Evolutionary conservation across 441 rosid genomes (phyloP).

Genomic region (Breynia disticha): DNA sequence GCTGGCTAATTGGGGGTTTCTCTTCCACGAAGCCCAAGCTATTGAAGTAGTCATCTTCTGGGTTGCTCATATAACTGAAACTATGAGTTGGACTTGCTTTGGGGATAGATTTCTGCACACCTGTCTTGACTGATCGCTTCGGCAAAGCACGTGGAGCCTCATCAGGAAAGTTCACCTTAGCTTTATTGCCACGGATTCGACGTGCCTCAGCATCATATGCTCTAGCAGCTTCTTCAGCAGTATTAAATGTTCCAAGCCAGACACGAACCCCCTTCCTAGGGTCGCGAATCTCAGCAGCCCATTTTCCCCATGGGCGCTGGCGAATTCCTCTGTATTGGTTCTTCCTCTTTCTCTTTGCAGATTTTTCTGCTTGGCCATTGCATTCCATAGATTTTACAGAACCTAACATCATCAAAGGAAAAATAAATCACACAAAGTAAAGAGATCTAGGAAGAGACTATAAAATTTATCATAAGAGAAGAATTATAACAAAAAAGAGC

Average conservation of each 20-base stretch:
- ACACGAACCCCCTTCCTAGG: slow-evolving; percentile 87
- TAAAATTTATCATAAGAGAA: no score
- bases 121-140: slow-evolving; percentile 33
- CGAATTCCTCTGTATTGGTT: slow-evolving; percentile 87
- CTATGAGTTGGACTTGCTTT: slow-evolving; percentile 29
- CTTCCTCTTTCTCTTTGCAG: slow-evolving; percentile 83
- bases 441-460: no score
- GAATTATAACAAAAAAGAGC: no score
- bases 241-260: slow-evolving; percentile 94
- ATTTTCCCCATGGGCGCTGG: slow-evolving; percentile 98
- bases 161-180: slow-evolving; percentile 77
- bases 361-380: slow-evolving; percentile 50
- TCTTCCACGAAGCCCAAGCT: no score
- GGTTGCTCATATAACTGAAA: slow-evolving; percentile 24
- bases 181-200: slow-evolving; percentile 68
- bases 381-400: slow-evolving; percentile 35
- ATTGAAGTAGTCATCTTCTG: slow-evolving; percentile 41
- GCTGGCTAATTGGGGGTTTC: no score
- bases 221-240: slow-evolving; percentile 95
- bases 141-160: slow-evolving; percentile 32
- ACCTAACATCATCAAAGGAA: slow-evolving; percentile 22
- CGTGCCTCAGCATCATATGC: slow-evolving; percentile 79
- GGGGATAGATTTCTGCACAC: slow-evolving; percentile 27
- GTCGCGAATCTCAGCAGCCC: slow-evolving; percentile 99
- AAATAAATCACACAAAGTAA: no score